Percentiles rank a stretch among this genome's conserved stretches.
Evolutionary conservation across 2,329 filamentous ascomycete genomes (phyloP).

Genomic region (Sclerotinia spermophila): DNA sequence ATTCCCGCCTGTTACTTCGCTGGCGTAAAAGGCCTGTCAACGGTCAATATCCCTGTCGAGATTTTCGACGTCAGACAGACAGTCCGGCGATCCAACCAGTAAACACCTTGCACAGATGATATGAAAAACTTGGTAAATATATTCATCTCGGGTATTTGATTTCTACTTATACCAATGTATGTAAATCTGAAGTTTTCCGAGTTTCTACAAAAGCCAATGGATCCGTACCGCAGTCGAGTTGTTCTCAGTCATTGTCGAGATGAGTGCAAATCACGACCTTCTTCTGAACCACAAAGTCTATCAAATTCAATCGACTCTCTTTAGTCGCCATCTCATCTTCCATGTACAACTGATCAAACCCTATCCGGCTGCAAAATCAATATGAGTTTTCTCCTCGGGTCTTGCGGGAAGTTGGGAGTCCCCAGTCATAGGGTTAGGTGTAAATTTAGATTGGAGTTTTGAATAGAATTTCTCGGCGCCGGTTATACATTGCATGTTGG

Average conservation of each 20-base stretch:
- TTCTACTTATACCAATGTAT: neutral
- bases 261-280: neutral
- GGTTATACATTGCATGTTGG: slow-evolving; percentile 84
- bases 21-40: too few relatives aligned
- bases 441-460: slow-evolving; percentile 22
- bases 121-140: neutral
- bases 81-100: neutral
- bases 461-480: slow-evolving; percentile 64
- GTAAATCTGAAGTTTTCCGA: neutral
- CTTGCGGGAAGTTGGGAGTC: neutral
- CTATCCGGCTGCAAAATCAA: slow-evolving; percentile 30
- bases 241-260: neutral
- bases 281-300: neutral
- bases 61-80: neutral
- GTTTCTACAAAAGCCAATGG: neutral
- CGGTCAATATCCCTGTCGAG: neutral
- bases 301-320: neutral
- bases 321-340: neutral
- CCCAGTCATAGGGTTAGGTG: neutral
- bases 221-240: neutral
- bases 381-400: slow-evolving; percentile 22
- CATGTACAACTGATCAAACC: too few relatives aligned
- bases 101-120: neutral
- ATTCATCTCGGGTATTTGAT: neutral
- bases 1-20: too few relatives aligned